Evolutionary conservation across 2,329 filamentous ascomycete genomes (phyloP), one percentile per base, ranked within the genome.

Genomic region (Cladophialophora psammophila): DNA sequence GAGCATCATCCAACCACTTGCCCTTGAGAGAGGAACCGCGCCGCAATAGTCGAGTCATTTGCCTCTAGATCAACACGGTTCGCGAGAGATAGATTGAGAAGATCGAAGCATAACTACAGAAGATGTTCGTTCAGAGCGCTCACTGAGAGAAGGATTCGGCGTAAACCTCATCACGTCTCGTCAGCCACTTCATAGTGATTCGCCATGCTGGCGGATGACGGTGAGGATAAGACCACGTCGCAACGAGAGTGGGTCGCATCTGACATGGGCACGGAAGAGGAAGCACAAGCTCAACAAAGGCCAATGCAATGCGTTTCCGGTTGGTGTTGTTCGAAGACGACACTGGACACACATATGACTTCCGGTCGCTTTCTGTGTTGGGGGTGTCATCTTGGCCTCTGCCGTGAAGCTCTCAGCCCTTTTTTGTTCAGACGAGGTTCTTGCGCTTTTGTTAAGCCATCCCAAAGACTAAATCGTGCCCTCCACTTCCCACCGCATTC

Each of bases 391-490:
- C 45, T 26, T 10, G 45, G 8, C 10, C 45, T n/a, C 45, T 26
- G 45, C 8, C 12, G 45, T 9, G 45, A 50, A n/a, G 45, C 45
- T 50, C 20, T 20, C n/a, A 34, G n/a, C 53, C 4, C 31, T 9
- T 34, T 31, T 8, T 2, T 35, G 18, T 2, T 40, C 34, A 54
- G 13, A 7, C 2, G 10, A 20, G 40, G 10, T 32, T 6, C 8
- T 26, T 7, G 32, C 32, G 10, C n/a, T 5, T 15, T 31, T n/a
- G 38, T 61, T 50, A 71, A 26, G 68, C 70, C 69, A 72, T 72
- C 20, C 70, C 70, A 52, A 72, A 72, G 3, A 72, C 67, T 13
- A 67, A n/a, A 60, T 72, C 70, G 13, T 71, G 66, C 12, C 32
- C 63, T 34, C 56, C 35, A 42, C 42, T 36, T 2, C 61, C 57